Evolutionary conservation across 1,284 basidiomycete species (phyloP).

Genomic region (Thecaphora thlaspeos): DNA sequence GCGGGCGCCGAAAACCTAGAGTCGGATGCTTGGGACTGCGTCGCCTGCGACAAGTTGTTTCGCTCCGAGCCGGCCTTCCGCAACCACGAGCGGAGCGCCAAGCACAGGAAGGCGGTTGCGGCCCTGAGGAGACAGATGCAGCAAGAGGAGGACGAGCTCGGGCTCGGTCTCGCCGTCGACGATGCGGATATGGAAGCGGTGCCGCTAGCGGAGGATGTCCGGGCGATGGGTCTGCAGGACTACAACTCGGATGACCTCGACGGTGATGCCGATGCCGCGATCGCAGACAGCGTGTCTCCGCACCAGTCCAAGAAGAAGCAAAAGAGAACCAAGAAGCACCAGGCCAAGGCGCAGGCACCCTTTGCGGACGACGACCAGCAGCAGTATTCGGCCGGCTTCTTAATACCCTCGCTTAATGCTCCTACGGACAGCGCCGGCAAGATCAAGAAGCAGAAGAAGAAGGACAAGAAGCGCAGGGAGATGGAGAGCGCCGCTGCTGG

Average conservation of each 20-base stretch:
- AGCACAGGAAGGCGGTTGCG: constrained; percentile 70
- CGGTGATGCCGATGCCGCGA: too few relatives aligned
- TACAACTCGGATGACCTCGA: too few relatives aligned
- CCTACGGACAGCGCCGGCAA: constrained; percentile 13
- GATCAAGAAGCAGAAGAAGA: constrained; percentile 48
- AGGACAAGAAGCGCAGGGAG: constrained; percentile 36
- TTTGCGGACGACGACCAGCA: constrained; percentile 7
- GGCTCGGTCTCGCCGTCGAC: constrained; percentile 38
- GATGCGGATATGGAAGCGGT: constrained; percentile 17
- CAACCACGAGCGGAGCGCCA: constrained; percentile 94
- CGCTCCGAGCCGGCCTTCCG: constrained; percentile 89
- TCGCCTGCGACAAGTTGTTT: constrained; percentile 90
- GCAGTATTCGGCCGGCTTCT: constrained; percentile 26
- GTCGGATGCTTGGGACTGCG: constrained; percentile 74
- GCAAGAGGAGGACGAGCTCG: constrained; percentile 72
- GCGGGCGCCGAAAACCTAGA: constrained; percentile 4
- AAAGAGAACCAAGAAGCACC: constrained; percentile 7
- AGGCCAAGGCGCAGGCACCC: constrained; percentile 4
- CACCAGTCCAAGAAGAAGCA: constrained; percentile 15
- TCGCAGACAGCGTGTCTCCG: too few relatives aligned
- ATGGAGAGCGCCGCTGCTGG: constrained; percentile 26
- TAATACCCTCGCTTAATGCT: constrained; percentile 12
- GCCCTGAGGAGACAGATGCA: constrained; percentile 72
- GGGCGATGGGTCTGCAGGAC: constrained; percentile 1
- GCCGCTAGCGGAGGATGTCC: background rate